Base-by-base conservation (phyloP, 805 yeast species). In the Candida silvicultrix region DNA sequence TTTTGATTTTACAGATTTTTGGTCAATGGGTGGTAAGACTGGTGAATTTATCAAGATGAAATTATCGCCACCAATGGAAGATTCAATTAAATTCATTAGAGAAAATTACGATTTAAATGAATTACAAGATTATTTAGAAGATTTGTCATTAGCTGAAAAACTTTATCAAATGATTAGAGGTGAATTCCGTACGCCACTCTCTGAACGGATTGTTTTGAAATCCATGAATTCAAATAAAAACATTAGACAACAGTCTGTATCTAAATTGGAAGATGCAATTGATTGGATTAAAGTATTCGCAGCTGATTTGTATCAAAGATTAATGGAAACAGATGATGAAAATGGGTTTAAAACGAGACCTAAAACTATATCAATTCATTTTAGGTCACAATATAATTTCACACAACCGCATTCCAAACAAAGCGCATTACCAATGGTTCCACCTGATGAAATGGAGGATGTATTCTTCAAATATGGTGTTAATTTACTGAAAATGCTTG, bases 161-260 rank as follows among this genome's bases (percentile, higher is more conserved):
- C 58, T 94, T 2, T 82, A 71, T 58, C 66, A 77, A 14, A 59
- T 89, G 21, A 82, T 83, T 0, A 67, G 89, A 28, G 98, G 98
- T 0, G 64, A 70, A 10, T 71, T 71, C 47, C 53, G 66, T 35
- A 69, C 69, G n/a, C 82, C 80, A 20, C 66, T 94, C 5, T 70
- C 72, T 9, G 69, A 77, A 12, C 70, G 85, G 41, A 75, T 81
- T 0, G 79, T 80, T 22, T 71, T 86, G 9, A 88, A 89, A 59
- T 82, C 95, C 0, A 92, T 94, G 98, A 81, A 82, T 65, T 84
- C 97, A 0, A 81, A 82, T 42, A 94, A 94, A 60, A 88, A 89
- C 58, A 83, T 92, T 62, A 65, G 82, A 42, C 75, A 78, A 0
- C 69, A 70, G 11, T 68, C 80, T 0, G 80, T 90, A 2, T 64